Evolutionary conservation across 2,329 filamentous ascomycete genomes (phyloP), one percentile per base, ranked within the genome.

Genomic region (Penicillium janthinellum): DNA sequence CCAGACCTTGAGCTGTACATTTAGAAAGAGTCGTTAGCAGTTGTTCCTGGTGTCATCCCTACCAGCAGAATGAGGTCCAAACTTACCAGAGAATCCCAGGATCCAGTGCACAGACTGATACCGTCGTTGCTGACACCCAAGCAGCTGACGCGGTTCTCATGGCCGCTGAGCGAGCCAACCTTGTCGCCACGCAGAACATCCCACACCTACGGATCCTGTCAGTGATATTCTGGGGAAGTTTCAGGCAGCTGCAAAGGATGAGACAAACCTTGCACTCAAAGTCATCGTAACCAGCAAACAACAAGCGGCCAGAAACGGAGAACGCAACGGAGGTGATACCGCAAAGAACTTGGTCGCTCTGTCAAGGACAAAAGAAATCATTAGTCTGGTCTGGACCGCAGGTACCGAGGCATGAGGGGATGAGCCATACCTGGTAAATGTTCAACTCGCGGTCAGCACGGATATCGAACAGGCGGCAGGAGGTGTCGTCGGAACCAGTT

Each of bases 81-180:
- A 85, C 92, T 82, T 86, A 98, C 95, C 84, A 96, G 86, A 73
- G 95, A 97, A 82, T 99, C 95, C 95, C 95, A 99, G 69, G 95
- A 99, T 78, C 95, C 95, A 74, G 95, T 99, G 86, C 95, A 98
- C 82, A 99, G 84, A 83, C 94, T 98, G 82, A 98, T 96, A 64
- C 94, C 95, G 75, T 99, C 95, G 78, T 98, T 98, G 84, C 94
- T 98, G 71, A 99, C 95, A 68, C 95, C 95, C 75, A 99, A 83
- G 80, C 95, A 99, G 86, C 94, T 98, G 76, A 99, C 95, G 69
- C 95, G 90, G 83, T 99, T 99, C 81, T 98, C 94, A 79, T 99
- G 95, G 71, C 95, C 95, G 72, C 96, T 94, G 61, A 99, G 85
- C 57, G 93, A 96, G 74, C 95, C 95, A 66, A 99, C 92, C 81